Evolutionary conservation across 768 basidiomycete species (phyloP), one percentile per base, ranked within the genome.

Genomic region (Lactifluus subvellereus): DNA sequence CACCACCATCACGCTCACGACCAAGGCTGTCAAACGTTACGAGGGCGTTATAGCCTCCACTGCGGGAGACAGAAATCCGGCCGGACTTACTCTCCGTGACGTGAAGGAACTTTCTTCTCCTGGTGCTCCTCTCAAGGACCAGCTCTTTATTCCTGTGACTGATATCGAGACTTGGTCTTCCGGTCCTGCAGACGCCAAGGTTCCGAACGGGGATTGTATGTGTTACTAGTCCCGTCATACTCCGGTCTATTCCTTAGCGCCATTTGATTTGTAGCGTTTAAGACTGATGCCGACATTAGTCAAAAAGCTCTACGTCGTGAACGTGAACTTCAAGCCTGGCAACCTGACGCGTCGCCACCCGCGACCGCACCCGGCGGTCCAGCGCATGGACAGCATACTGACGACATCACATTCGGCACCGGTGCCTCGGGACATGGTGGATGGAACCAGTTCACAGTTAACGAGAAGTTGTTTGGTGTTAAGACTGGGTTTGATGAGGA

Each of bases 371-470:
- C 72, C 37, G 66, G 73, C 27, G 67, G 70, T 43, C 60, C 67
- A 50, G 69, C 69, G 22, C 72, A 72, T 35, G 62, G 45, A 59
- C 38, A 70, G 70, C 73, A 72, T 54, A 78, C 78, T 47, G 90
- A 91, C 70, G 89, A 90, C 37, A 62, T 82, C 60, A 91, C 89
- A 0, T 92, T 91, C 68, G 88, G 85, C 4, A 70, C 80, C 16
- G 80, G 80, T 11, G 74, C 80, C 16, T 73, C 68, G n/a, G 69
- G 69, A 49, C 77, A 75, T 43, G 71, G 68, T 61, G 71, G 78
- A 2, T 94, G 95, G 92, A 94, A 99, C 74, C 94, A 97, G 74
- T 99, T 96, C 69, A 87, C 86, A 20, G 91, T 79, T 47, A 99
- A 98, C 74, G 96, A 98, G 75, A 81, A 89, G 69, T 79, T 92